A percentile compares a stretch with the other conserved stretches of the same genome.
Evolutionary conservation across 495 filamentous ascomycete genomes (phyloP).

Genomic region (Penicillium tannophilum): DNA sequence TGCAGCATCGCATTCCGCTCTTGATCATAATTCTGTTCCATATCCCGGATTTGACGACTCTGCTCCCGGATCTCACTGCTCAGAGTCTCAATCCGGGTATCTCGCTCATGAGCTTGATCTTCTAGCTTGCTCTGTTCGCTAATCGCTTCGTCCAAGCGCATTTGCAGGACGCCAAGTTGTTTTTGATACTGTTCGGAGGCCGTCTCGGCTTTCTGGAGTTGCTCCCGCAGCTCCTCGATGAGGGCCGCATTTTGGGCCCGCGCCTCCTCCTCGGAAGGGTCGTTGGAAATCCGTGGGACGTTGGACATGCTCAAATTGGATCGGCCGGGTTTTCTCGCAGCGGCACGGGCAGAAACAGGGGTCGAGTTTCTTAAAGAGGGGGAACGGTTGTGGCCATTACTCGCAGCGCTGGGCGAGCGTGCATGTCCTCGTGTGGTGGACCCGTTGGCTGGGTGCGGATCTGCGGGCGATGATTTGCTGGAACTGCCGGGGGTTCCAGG

Average conservation of each 20-base stretch:
- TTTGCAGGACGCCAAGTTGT: slow-evolving; percentile 81
- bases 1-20: slow-evolving; percentile 85
- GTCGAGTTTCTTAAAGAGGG: slow-evolving; percentile 50
- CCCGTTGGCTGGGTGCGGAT: slow-evolving; percentile 38
- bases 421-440: slow-evolving; percentile 44
- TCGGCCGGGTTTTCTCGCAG: slow-evolving; percentile 59
- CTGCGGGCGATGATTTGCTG: slow-evolving; percentile 42
- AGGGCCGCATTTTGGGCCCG: slow-evolving; percentile 73
- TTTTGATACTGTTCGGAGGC: slow-evolving; percentile 79
- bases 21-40: slow-evolving; percentile 85
- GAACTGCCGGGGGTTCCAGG: slow-evolving; percentile 43
- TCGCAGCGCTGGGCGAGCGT: slow-evolving; percentile 43
- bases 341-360: slow-evolving; percentile 70
- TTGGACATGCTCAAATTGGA: slow-evolving; percentile 61
- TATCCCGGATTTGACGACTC: slow-evolving; percentile 77
- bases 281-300: slow-evolving; percentile 56
- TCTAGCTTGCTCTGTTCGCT: slow-evolving; percentile 84
- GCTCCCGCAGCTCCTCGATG: slow-evolving; percentile 81
- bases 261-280: slow-evolving; percentile 62
- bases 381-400: slow-evolving; percentile 44
- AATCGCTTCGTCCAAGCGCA: slow-evolving; percentile 80
- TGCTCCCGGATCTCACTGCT: slow-evolving; percentile 79
- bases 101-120: slow-evolving; percentile 79
- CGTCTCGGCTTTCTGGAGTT: slow-evolving; percentile 77
- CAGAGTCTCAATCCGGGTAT: slow-evolving; percentile 75